These are phyloP conservation scores for Rozella allomycis DNA, from an alignment of 371 early-diverging fungal genomes.

Conservation along the genomic window DNA sequence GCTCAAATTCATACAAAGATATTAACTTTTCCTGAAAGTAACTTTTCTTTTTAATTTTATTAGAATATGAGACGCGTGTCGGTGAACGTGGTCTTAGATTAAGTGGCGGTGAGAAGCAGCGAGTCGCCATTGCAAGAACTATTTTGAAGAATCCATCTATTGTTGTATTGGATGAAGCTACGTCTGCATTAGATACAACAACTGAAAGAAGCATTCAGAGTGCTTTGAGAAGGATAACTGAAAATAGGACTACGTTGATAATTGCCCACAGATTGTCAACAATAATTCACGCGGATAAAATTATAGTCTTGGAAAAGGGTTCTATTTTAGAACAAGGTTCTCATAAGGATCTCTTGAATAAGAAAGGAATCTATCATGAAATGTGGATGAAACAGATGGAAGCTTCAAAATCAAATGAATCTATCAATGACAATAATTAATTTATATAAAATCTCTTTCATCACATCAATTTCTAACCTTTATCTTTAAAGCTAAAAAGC, in stretches of 20 bases:
- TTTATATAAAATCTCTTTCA: too few relatives aligned
- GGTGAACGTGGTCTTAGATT: conserved; percentile 82
- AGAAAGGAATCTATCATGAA: conserved; percentile 33
- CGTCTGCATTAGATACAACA: conserved; percentile 62
- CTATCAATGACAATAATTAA: too few relatives aligned
- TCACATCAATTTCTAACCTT: too few relatives aligned
- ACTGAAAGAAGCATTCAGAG: conserved; percentile 54
- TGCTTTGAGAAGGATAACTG: conserved; percentile 5
- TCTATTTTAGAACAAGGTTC: conserved; percentile 64
- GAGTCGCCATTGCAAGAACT: conserved; percentile 64
- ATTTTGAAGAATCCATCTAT: conserved; percentile 36
- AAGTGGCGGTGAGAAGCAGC: conserved; percentile 80
- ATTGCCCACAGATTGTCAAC: conserved; percentile 25
- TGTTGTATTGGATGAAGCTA: conserved; percentile 34
- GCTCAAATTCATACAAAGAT: conserved; percentile 56
- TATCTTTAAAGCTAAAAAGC: too few relatives aligned
- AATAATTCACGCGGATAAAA: conserved; percentile 51
- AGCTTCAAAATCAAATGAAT: too few relatives aligned
- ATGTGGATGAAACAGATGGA: conserved; percentile 80
- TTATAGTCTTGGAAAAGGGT: conserved; percentile 43
- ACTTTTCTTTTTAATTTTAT: conserved; percentile 3
- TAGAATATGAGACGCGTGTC: conserved; percentile 70
- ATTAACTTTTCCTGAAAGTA: conserved; percentile 30
- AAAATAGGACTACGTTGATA: conserved; percentile 13
- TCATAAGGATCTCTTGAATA: conserved; percentile 48